A percentile compares a stretch with the other conserved stretches of the same genome.
Evolutionary conservation across 1,284 basidiomycete genomes (phyloP).

Genomic region (Pseudozyma pruni): DNA sequence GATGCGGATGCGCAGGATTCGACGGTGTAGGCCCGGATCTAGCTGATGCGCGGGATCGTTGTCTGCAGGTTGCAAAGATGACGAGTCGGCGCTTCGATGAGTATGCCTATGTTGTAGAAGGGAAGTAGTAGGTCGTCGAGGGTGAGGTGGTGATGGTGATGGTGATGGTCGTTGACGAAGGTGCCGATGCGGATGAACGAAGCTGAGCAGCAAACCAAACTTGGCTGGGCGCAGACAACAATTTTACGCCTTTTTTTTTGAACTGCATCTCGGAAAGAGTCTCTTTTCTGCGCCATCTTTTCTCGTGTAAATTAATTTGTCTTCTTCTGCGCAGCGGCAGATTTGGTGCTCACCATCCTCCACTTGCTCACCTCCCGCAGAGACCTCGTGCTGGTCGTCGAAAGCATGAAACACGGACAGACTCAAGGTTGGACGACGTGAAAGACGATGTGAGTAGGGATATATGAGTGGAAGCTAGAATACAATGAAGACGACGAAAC

Average conservation of each 20-base stretch:
- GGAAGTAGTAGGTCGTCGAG: not conserved
- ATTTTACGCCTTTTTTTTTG: not conserved
- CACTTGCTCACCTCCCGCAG: too few species aligned
- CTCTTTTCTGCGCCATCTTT: not conserved
- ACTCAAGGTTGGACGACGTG: too few species aligned
- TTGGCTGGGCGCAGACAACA: not conserved
- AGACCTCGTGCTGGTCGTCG: too few species aligned
- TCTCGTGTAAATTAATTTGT: not conserved
- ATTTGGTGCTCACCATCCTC: not conserved
- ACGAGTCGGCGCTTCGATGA: too few species aligned
- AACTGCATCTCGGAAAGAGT: too few species aligned
- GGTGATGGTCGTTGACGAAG: not conserved
- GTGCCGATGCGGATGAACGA: not conserved
- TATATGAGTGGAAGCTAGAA: conserved; percentile 29
- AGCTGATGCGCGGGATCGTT: too few species aligned
- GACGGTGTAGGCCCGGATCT: too few species aligned
- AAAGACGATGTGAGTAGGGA: not conserved
- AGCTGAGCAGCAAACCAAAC: conserved; percentile 4
- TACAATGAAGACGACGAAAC: conserved; percentile 21
- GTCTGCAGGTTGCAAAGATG: too few species aligned
- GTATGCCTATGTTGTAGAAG: too few species aligned
- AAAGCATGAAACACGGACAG: not conserved
- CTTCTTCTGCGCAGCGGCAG: not conserved
- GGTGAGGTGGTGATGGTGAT: not conserved
- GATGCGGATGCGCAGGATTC: too few species aligned